Conservation (phyloP, 768 basidiomycete genomes). For the Coprinopsis sp. region DNA sequence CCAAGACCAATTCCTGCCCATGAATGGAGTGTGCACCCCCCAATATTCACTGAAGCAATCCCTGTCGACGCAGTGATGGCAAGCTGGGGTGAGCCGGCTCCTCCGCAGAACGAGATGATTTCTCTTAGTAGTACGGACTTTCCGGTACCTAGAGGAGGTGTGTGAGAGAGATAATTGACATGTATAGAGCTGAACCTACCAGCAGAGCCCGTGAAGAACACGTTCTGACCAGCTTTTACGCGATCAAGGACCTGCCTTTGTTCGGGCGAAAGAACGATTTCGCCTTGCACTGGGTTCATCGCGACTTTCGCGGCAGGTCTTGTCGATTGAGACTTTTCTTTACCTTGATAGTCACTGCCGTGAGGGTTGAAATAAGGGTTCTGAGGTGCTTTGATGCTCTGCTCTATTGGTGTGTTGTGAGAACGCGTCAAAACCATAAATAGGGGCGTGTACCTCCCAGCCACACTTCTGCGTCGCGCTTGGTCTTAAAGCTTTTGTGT, state of each 20-base stretch:
- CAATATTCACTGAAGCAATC: constrained; percentile 79
- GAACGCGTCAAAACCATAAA: too few species aligned
- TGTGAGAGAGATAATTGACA: not conserved
- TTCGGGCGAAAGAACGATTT: constrained; percentile 45
- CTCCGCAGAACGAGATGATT: constrained; percentile 53
- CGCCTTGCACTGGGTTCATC: not conserved
- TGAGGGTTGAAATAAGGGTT: constrained; percentile 3
- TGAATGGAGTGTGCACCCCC: constrained; percentile 76
- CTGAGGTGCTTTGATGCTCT: not conserved
- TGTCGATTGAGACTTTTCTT: constrained; percentile 1
- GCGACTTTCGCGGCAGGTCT: not conserved
- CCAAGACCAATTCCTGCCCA: constrained; percentile 82
- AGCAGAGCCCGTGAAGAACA: constrained; percentile 87
- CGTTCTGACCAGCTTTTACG: constrained; percentile 57
- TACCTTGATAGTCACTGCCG: not conserved
- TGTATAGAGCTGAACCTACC: constrained; percentile 36
- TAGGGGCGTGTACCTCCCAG: constrained; percentile 19
- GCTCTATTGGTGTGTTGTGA: too few species aligned
- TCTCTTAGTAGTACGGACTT: constrained; percentile 79
- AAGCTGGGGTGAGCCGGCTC: constrained; percentile 29
- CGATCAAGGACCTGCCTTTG: constrained; percentile 44
- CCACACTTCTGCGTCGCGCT: constrained; percentile 48
- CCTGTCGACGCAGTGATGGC: constrained; percentile 80
- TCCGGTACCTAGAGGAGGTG: constrained; percentile 56
- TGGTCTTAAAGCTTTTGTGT: constrained; percentile 48